phyloP scores from a whole-genome alignment of 768 basidiomycete genomes.

The Inosperma sp. region DNA sequence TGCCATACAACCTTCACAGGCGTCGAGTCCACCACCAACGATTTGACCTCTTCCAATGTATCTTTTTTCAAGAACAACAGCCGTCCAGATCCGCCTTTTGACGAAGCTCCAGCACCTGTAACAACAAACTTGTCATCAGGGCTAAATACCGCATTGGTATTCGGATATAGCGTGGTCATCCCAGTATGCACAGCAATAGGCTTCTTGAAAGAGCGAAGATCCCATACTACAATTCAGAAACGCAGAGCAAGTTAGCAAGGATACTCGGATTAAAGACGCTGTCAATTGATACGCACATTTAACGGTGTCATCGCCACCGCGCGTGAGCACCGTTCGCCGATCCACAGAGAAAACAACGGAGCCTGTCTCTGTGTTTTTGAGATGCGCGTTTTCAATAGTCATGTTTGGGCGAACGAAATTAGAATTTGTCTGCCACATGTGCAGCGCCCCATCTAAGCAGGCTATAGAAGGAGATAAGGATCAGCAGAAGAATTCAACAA shows the following conservation, averaged over 20 bases:
- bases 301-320: constrained; percentile 93
- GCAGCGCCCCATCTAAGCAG: constrained; percentile 86
- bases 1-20: constrained; percentile 95
- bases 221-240: constrained; percentile 72
- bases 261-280: constrained; percentile 7
- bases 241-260: constrained; percentile 3
- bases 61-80: constrained; percentile 72
- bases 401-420: constrained; percentile 92
- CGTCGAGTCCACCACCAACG: constrained; percentile 63
- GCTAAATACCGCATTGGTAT: constrained; percentile 92
- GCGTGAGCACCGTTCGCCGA: constrained; percentile 74
- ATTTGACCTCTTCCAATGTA: constrained; percentile 62
- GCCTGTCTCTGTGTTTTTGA: constrained; percentile 81
- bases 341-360: constrained; percentile 88
- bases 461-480: constrained; percentile 41
- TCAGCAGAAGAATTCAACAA: constrained; percentile 10
- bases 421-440: constrained; percentile 88
- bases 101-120: constrained; percentile 70
- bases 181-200: constrained; percentile 66
- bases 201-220: constrained; percentile 85
- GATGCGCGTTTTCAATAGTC: constrained; percentile 82
- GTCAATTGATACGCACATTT: constrained; percentile 78
- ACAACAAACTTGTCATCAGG: constrained; percentile 89
- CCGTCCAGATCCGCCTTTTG: constrained; percentile 64
- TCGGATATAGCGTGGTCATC: constrained; percentile 77